Base-by-base conservation (phyloP, 495 filamentous ascomycete genomes). In the Aspergillus haitiensis region DNA sequence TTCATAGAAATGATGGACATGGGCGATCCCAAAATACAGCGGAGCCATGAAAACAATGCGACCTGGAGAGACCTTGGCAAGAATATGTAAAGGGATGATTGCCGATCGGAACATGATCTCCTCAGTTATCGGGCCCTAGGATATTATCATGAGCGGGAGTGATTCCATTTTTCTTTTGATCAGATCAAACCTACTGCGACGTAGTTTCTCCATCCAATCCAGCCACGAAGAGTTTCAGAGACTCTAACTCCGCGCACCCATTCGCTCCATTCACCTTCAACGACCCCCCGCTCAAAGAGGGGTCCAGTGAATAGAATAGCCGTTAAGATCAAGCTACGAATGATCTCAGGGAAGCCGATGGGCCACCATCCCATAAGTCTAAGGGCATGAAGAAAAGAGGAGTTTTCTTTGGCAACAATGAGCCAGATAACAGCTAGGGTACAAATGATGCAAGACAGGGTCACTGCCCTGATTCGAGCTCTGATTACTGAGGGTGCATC, bases 1-100 rank as follows among this genome's bases (percentile, higher is more conserved):
- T 75, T 98, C 94, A 75, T 97, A 96, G 72, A 92, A 91, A 75
- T 98, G 94, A 73, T 98, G 93, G 32, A 96, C 72, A 76, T 98
- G 94, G 10, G 93, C 91, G 51, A 98, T 88, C 55, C 95, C 94
- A 70, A 98, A 98, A 73, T 96, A 89, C 9, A 98, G 73, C 2
- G 94, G 94, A 0, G 89, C 86, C 7, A 90, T 70, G 71, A 94
- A 91, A 66, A 97, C 80, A 63, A 90, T 86, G 5, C 74, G 76
- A 0, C 72, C 72, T 2, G 85, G 72, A 4, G 82, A 75, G 7
- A 82, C 71, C 34, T 80, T 80, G n/a, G 92, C 84, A n/a, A 93
- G 73, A 6, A 97, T 73, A 68, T 96, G 87, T 3, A 96, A 79
- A 6, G 93, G 89, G 52, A 97, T 79, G 47, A 94, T 83, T 48